These are phyloP conservation scores for Exserohilum turcica DNA, from an alignment of 2,329 filamentous ascomycete genomes.

Conservation along the genomic window DNA sequence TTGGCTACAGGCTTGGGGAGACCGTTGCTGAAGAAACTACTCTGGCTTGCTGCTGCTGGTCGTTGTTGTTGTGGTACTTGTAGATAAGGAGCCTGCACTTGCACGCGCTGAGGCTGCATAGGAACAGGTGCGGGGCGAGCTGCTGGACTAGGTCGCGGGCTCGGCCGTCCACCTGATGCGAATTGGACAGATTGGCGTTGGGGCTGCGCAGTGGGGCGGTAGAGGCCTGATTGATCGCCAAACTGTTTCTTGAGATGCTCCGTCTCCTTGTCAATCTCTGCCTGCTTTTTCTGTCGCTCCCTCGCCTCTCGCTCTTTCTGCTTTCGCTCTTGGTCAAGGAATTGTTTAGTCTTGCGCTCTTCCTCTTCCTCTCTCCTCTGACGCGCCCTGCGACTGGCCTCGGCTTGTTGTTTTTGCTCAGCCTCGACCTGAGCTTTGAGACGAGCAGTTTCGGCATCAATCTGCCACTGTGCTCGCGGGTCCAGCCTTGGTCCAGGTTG, in stretches of 20 bases:
- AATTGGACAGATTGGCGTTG: constrained; percentile 32
- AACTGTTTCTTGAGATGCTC: constrained; percentile 72
- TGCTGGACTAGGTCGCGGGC: constrained; percentile 12
- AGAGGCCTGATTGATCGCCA: constrained; percentile 54
- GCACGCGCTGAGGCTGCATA: constrained; percentile 22
- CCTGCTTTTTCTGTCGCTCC: constrained; percentile 60
- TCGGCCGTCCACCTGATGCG: constrained; percentile 22
- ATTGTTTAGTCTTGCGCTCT: constrained; percentile 47
- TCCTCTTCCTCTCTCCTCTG: constrained; percentile 63
- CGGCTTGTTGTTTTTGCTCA: constrained; percentile 53
- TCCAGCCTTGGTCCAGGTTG: constrained; percentile 45
- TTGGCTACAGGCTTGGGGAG: constrained; percentile 34
- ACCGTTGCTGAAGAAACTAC: constrained; percentile 45
- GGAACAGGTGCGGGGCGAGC: constrained; percentile 21
- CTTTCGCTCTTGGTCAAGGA: constrained; percentile 51
- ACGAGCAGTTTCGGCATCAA: constrained; percentile 57
- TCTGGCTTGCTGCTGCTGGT: constrained; percentile 39
- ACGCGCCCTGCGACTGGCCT: constrained; percentile 58
- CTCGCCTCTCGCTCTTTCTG: constrained; percentile 70
- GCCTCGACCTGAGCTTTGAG: constrained; percentile 52
- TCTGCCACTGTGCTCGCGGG: constrained; percentile 58
- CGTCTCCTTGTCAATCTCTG: constrained; percentile 72
- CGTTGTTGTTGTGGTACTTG: constrained; percentile 31
- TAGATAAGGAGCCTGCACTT: constrained; percentile 37
- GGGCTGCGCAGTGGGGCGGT: constrained; percentile 24